Percentiles rank a stretch among this genome's conserved stretches.
Conservation (phyloP, 1,284 basidiomycete genomes). For the Pisolithus thermaeus region DNA sequence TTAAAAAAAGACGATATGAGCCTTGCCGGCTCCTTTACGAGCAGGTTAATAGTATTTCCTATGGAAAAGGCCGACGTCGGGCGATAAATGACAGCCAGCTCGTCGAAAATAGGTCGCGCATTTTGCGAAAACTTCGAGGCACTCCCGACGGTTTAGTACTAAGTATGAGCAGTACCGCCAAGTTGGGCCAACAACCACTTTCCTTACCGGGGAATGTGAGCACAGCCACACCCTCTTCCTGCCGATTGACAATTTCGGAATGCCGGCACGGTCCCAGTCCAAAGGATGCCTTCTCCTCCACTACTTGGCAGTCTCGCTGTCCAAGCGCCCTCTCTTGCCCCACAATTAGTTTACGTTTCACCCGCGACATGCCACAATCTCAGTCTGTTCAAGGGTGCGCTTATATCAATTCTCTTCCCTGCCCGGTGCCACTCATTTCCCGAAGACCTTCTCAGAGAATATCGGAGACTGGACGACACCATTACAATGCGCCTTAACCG, state of each 20-base stretch:
- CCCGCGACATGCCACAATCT: slow-evolving; percentile 74
- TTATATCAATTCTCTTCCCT: slow-evolving; percentile 4
- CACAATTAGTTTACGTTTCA: slow-evolving; percentile 60
- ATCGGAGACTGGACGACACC: slow-evolving; percentile 78
- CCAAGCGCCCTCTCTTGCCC: slow-evolving; percentile 53
- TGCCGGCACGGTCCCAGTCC: slow-evolving; percentile 18
- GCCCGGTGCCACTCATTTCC: slow-evolving; percentile 9
- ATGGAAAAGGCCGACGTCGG: too few species aligned
- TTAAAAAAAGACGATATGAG: too few species aligned
- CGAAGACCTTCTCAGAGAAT: slow-evolving; percentile 79
- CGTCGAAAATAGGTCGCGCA: too few species aligned
- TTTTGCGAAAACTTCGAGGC: too few species aligned
- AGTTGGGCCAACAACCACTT: slow-evolving; percentile 7
- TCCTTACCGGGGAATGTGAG: slow-evolving; percentile 18
- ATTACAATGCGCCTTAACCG: slow-evolving; percentile 83
- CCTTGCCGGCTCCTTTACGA: too few species aligned
- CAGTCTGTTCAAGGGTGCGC: slow-evolving; percentile 75
- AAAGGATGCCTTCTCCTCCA: slow-evolving; percentile 45
- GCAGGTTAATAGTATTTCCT: too few species aligned
- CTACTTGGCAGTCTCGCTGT: slow-evolving; percentile 62
- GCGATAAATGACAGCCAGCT: background rate
- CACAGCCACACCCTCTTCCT: slow-evolving; percentile 17
- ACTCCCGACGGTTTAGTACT: too few species aligned
- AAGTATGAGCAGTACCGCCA: too few species aligned
- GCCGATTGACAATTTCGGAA: slow-evolving; percentile 23